phyloP scores from a whole-genome alignment of 2,329 filamentous ascomycete genomes.

The Phialocephala sp. region DNA sequence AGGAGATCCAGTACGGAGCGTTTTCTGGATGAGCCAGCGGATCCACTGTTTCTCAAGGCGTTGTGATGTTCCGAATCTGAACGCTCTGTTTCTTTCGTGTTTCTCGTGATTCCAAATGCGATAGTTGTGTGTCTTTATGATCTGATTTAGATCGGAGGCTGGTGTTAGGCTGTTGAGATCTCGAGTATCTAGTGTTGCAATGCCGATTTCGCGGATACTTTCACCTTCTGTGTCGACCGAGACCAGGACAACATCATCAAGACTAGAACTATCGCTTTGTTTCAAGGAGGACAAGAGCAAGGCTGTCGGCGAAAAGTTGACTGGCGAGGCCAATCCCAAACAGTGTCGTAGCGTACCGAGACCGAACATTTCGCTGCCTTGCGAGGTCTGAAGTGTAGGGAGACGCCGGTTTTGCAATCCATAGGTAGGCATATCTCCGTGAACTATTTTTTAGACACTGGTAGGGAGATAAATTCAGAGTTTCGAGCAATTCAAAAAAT shows the following conservation, averaged over 20 bases:
- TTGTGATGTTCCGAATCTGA: neutral
- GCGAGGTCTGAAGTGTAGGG: neutral
- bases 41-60: neutral
- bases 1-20: neutral
- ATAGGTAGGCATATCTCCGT: neutral
- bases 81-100: neutral
- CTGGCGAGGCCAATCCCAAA: neutral
- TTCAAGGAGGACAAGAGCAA: neutral
- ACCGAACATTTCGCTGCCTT: too few species aligned
- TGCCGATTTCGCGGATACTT: neutral
- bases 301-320: neutral
- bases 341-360: neutral
- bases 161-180: neutral
- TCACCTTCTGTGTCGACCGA: neutral
- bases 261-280: neutral
- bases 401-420: neutral
- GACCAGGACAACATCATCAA: neutral
- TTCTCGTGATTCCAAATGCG: neutral
- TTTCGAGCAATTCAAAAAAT: too few species aligned
- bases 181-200: neutral
- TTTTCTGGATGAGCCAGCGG: neutral
- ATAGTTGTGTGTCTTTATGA: neutral
- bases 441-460: too few species aligned
- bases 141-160: neutral
- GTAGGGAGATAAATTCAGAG: too few species aligned